These are phyloP conservation scores for Globisporangium polare DNA, from an alignment of 352 stramenopile species.

Conservation along the genomic window DNA sequence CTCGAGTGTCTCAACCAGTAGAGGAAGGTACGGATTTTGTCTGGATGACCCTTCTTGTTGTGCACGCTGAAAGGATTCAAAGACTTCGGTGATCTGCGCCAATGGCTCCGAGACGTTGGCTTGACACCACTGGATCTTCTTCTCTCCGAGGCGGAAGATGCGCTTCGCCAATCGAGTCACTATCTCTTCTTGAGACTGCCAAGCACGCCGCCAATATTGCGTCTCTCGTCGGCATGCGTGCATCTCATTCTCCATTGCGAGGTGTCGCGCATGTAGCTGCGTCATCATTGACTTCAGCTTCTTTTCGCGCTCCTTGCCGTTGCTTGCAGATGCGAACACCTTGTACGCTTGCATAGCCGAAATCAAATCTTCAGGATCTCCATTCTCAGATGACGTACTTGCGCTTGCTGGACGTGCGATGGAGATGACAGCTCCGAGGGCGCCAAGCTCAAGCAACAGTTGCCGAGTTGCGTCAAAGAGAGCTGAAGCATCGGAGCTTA, in stretches of 20 bases:
- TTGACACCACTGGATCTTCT: conserved; percentile 35
- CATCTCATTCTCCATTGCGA: conserved; percentile 23
- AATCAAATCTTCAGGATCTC: conserved; percentile 5
- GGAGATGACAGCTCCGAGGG: conserved; percentile 29
- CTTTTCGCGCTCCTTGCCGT: conserved; percentile 31
- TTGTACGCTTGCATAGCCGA: conserved; percentile 27
- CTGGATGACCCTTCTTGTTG: conserved; percentile 28
- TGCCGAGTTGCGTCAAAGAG: conserved; percentile 18
- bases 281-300: conserved; percentile 33
- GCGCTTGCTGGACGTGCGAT: conserved; percentile 3
- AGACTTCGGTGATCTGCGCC: conserved; percentile 19
- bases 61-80: conserved; percentile 26
- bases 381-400: neutral
- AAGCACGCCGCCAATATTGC: conserved; percentile 31
- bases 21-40: conserved; percentile 33
- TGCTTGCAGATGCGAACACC: conserved; percentile 16
- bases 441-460: conserved; percentile 32
- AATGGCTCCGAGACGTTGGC: conserved; percentile 26
- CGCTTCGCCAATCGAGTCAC: conserved; percentile 17
- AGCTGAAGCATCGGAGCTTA: conserved; percentile 1
- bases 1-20: conserved; percentile 26
- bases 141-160: conserved; percentile 23
- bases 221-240: conserved; percentile 21
- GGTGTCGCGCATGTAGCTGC: conserved; percentile 27
- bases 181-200: conserved; percentile 28